Evolutionary conservation across 2,329 filamentous ascomycete species (phyloP), one percentile per base, ranked within the genome.

Genomic region (Cercospora canescens): DNA sequence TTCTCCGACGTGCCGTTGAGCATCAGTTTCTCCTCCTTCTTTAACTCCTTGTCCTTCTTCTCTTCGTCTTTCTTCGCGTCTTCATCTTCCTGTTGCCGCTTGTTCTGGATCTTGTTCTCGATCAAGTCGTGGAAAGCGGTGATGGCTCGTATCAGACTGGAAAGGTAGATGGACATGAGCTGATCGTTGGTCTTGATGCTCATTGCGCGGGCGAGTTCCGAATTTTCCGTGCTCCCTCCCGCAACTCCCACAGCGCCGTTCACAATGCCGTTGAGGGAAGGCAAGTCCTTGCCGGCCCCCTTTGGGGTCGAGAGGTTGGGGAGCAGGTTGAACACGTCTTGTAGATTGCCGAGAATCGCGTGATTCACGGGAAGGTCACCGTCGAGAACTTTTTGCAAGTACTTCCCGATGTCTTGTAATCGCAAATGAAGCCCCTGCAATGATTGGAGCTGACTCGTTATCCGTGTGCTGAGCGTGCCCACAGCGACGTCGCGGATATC

Each of bases 41-140:
- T 81, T 41, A 71, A 62, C 41, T 74, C 73, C 64, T 81, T 81
- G 70, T 85, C 85, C 37, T 86, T 83, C 71, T 84, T 85, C 69
- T 80, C 81, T 64, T 84, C 88, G 66, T 89, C 92, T 82, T 92
- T 92, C 75, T 90, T 88, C 54, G 84, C 87, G 74, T 98, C 94
- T 82, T 94, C 94, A 76, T 99, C 95, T 77, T 98, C 95, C 76
- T 96, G 91, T 79, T 96, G 92, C 81, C 98, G 94, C 79, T 94
- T 88, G 82, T 99, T 99, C 84, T 98, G 94, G 73, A 98, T 97
- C 87, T 99, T 99, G 85, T 99, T 99, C 84, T 99, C 95, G 72
- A 99, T 99, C 72, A 99, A 83, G 78, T 99, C 95, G 80, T 99
- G 95, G 89, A 98, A 99, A 7, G 95, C 95, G 12, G 95, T 98